Evolutionary conservation across 345 rosid species (phyloP), one percentile per base, ranked within the genome.

Genomic region (Turritis glabra): DNA sequence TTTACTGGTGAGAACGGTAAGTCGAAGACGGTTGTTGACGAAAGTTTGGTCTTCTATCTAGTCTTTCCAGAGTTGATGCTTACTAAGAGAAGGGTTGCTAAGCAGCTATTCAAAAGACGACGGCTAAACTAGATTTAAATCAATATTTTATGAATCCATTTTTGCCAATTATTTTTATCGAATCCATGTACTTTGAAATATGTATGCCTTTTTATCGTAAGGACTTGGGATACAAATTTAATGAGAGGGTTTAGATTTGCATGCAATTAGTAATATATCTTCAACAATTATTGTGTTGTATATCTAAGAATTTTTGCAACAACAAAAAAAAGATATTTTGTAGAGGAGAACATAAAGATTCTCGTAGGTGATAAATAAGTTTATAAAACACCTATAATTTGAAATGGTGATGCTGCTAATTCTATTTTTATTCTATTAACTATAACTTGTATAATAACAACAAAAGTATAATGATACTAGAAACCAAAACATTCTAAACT

Each of bases 401-500:
- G 61, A 29, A 29, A 0, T 3, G 13, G 13, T 15, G 38, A n/a
- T 55, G 60, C 3, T 27, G 37, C 21, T 54, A 54, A n/a, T 27
- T 27, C 35, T 3, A 25, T 25, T 53, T 51, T n/a, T 15, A 8
- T 27, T 27, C 19, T 55, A 8, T 29, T 29, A n/a, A 4, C 13
- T 30, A n/a, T n/a, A 56, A 17, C 60, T 53, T 26, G 9, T 19
- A 53, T 30, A 8, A 54, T 27, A 19, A 17, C 22, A 15, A 55
- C 22, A 43, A 5, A 43, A 43, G 21, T 55, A 15, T 53, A 15
- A 25, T 54, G 11, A 27, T 27, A 10, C 23, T 56, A 30, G 2
- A 56, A 56, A 30, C 61, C 23, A 30, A 32, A 32, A 32, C 63
- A 55, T 46, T 64, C 22, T 21, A 73, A 73, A 30, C 51, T 35